These are phyloP conservation scores for Pseudogymnoascus sp. DNA, from an alignment of 2,329 filamentous ascomycete genomes.

Conservation along the genomic window DNA sequence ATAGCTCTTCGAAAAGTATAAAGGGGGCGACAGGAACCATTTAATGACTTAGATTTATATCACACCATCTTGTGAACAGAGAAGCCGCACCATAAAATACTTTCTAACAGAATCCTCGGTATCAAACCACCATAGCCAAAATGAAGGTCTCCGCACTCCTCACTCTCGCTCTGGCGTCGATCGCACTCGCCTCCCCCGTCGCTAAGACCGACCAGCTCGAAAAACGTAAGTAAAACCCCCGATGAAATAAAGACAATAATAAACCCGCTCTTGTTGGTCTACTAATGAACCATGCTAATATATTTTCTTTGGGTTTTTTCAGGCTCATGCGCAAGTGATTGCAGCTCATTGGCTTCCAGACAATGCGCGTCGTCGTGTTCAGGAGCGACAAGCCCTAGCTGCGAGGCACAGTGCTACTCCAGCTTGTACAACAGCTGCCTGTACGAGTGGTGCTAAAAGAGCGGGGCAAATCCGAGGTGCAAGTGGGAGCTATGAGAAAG, in stretches of 20 bases:
- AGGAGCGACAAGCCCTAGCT: neutral
- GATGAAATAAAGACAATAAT: neutral
- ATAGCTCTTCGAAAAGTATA: neutral
- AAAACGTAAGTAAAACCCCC: neutral
- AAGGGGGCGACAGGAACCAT: neutral
- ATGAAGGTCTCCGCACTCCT: neutral
- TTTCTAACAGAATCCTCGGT: neutral
- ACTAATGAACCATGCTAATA: neutral
- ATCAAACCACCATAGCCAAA: neutral
- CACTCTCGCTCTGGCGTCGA: neutral
- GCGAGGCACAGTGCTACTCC: neutral
- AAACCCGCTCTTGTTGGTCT: neutral
- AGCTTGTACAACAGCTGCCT: neutral
- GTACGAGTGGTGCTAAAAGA: neutral
- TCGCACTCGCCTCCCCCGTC: neutral
- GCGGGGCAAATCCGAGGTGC: neutral
- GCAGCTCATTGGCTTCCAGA: neutral
- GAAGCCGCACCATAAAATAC: neutral
- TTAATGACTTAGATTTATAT: neutral
- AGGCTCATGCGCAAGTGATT: conserved; percentile 6
- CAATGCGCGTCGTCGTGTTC: neutral
- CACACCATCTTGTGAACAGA: neutral
- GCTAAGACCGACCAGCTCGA: neutral
- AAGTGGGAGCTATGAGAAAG: neutral
- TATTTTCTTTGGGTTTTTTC: neutral